Conservation (phyloP, 2,329 filamentous ascomycete genomes). For the Epicoccum sorghinum region DNA sequence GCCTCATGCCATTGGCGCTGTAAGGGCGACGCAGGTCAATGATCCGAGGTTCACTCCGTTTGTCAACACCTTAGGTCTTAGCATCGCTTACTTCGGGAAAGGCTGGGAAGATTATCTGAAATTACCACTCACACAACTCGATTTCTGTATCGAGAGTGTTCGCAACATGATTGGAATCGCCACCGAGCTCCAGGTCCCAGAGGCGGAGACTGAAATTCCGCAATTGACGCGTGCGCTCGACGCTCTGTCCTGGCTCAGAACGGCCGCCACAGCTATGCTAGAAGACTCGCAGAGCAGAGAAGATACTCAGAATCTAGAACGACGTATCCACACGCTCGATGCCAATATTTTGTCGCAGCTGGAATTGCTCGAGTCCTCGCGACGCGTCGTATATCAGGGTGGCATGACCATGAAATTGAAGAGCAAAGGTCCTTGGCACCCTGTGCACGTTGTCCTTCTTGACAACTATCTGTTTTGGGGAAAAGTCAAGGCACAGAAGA, state of each 20-base stretch:
- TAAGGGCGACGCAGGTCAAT: constrained; percentile 26
- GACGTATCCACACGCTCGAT: constrained; percentile 29
- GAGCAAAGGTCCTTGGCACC: constrained; percentile 39
- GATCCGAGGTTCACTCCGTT: constrained; percentile 35
- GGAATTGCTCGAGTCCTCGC: constrained; percentile 19
- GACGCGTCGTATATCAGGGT: constrained; percentile 32
- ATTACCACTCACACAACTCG: constrained; percentile 32
- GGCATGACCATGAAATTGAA: constrained; percentile 36
- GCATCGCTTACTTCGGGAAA: constrained; percentile 30
- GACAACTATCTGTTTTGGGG: constrained; percentile 43
- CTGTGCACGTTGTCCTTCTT: constrained; percentile 36
- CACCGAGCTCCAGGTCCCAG: not conserved
- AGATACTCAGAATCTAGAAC: constrained; percentile 32
- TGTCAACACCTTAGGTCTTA: constrained; percentile 35
- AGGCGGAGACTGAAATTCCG: constrained; percentile 11
- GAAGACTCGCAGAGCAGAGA: constrained; percentile 28
- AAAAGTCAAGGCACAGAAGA: constrained; percentile 31
- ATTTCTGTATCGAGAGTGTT: constrained; percentile 27
- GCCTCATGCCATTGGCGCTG: constrained; percentile 32
- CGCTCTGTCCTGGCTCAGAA: constrained; percentile 21
- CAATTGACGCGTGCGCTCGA: constrained; percentile 23
- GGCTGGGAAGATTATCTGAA: constrained; percentile 38
- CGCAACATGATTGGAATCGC: constrained; percentile 20
- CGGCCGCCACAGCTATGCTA: constrained; percentile 14
- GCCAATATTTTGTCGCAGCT: constrained; percentile 23